Percentiles rank a stretch among this genome's conserved stretches.
Conservation (phyloP, 1,284 basidiomycete genomes). For the Ganoderma sp. region DNA sequence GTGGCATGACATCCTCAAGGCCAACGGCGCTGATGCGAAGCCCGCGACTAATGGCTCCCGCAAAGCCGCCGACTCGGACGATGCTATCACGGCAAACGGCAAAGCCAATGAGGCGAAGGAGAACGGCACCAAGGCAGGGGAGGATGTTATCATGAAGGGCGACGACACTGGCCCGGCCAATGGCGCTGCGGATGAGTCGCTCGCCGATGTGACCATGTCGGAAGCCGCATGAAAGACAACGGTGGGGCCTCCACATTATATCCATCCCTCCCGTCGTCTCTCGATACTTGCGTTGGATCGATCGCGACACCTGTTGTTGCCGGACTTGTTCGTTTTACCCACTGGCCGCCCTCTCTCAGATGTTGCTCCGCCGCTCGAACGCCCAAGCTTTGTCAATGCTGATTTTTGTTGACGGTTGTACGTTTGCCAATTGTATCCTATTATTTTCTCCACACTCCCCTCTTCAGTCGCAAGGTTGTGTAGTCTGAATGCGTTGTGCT, state of each 20-base stretch:
- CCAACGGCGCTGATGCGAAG: constrained; percentile 42
- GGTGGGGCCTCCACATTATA: constrained; percentile 5
- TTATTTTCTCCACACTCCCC: constrained; percentile 23
- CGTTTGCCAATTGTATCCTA: constrained; percentile 32
- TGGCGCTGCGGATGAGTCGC: constrained; percentile 42
- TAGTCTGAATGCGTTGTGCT: constrained; percentile 21
- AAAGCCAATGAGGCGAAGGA: constrained; percentile 26
- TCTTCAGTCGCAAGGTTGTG: constrained; percentile 16
- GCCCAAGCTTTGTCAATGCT: constrained; percentile 23
- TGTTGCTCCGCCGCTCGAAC: background rate
- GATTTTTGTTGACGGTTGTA: constrained; percentile 30
- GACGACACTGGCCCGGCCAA: constrained; percentile 35
- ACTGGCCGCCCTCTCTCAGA: constrained; percentile 9
- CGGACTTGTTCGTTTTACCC: background rate
- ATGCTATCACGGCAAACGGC: constrained; percentile 32
- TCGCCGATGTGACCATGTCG: constrained; percentile 55
- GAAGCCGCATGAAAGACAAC: constrained; percentile 40
- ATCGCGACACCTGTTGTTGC: background rate
- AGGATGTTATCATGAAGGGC: constrained; percentile 34
- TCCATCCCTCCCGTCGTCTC: background rate
- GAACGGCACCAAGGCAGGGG: constrained; percentile 34
- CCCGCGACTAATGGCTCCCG: constrained; percentile 34
- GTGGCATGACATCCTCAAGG: constrained; percentile 71
- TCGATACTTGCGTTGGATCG: constrained; percentile 1
- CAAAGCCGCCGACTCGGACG: constrained; percentile 36